Evolutionary conservation across 2,329 filamentous ascomycete species (phyloP), one percentile per base, ranked within the genome.

Genomic region (Colletotrichum sp.): DNA sequence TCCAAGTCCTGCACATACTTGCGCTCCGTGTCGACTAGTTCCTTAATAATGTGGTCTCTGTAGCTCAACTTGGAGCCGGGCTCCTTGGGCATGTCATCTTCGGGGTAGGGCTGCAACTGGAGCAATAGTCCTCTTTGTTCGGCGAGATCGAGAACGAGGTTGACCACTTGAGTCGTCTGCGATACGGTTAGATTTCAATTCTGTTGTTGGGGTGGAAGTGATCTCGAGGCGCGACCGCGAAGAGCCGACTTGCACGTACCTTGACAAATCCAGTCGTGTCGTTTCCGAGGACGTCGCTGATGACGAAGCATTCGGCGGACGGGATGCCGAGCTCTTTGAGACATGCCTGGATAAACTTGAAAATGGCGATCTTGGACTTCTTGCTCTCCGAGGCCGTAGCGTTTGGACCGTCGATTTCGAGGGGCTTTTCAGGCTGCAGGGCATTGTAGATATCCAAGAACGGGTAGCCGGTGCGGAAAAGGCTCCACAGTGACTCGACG

Each of bases 191-290:
- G 74, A 13, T 21, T 33, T 21, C 5, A 16, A 18, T n/a, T 57
- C 15, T 16, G 16, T 13, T 64, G 43, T 59, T 8, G 15, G 34
- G 34, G n/a, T 12, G 4, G n/a, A 6, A 67, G 34, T 64, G 70
- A 36, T 69, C 16, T 57, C 29, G 57, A 64, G 51, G 24, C 51
- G 59, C 72, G 33, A 24, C 61, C 38, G 24, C 13, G 24, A 51
- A 12, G 24, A 54, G 16, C 6, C 38, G 9, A 33, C 27, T 38
- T 47, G n/a, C 24, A 81, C 85, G 75, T 81, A 95, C 94, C 90
- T 98, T 98, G 78, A 98, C 95, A 82, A 99, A 98, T 5, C 97
- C 97, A 58, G 95, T 98, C 2, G 97, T 99, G 83, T 98, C 97
- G 79, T 96, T 95, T 68, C 95, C 95, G 83, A 97, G 96, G 59